Base-by-base conservation (phyloP, 305 asterid species). In the Coffea humblotiana region DNA sequence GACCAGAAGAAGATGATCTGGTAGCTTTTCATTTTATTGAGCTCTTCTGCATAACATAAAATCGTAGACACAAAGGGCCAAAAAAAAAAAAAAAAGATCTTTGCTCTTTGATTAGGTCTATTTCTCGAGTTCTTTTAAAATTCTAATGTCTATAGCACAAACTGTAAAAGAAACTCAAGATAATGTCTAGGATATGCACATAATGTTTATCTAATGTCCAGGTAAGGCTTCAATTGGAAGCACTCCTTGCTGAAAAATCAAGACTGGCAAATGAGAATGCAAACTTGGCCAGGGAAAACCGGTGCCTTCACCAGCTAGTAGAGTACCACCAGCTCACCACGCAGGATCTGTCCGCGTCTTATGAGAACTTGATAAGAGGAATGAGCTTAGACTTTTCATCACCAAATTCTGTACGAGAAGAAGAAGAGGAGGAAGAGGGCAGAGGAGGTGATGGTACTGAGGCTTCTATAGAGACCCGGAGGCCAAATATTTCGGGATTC, bases 191-290 rank as follows among this genome's bases (percentile, higher is more conserved):
- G 43, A 40, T 37, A 37, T 37, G 3, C 2, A 3, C 40, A 37
- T 37, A 37, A 40, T 40, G 43, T 40, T 40, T 40, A 40, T 40
- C 43, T 40, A 15, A 58, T 80, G 79, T 80, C 45, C 82, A 92
- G 95, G 93, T 96, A 84, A 92, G 99, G 92, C 97, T 96, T 77
- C 99, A 96, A 83, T 43, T 96, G 86, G 99, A 96, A 86, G 91
- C 97, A 51, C 97, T 96, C 67, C 90, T 94, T 10, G 93, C 98
- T n/a, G 99, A 96, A 71, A 96, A 96, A 49, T 96, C 98, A 4
- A 90, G 98, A 49, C 74, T 96, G 76, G 99, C 98, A 21, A 91
- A 85, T 81, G 99, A 96, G 75, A 96, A 96, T 78, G 96, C 97
- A 29, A 92, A 89, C 88, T 80, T 96, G 83, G 85, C 82, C 6